Percentiles rank a stretch among this genome's conserved stretches.
Evolutionary conservation across 2,329 filamentous ascomycete species (phyloP).

Genomic region (Colletotrichum sp.): DNA sequence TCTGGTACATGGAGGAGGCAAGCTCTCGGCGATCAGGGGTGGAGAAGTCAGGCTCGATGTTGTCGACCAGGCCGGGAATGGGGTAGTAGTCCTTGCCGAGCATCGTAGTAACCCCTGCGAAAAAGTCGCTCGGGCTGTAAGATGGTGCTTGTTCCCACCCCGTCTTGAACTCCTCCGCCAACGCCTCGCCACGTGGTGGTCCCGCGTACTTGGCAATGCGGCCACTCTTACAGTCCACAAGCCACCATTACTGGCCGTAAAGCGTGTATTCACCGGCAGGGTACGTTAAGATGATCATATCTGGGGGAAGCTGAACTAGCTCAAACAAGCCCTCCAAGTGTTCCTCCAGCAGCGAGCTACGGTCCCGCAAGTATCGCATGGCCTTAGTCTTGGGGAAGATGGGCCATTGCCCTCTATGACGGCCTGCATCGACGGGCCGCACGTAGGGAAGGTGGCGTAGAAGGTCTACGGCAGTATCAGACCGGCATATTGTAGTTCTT

Average conservation of each 20-base stretch:
- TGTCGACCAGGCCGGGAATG: background rate
- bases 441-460: background rate
- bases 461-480: background rate
- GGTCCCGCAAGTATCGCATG: background rate
- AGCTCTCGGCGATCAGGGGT: background rate
- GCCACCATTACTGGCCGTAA: constrained; percentile 4
- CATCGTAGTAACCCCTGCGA: background rate
- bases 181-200: background rate
- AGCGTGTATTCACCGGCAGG: background rate
- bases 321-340: background rate
- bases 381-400: background rate
- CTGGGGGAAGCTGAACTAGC: background rate
- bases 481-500: background rate
- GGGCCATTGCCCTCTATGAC: background rate
- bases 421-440: background rate
- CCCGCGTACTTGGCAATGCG: background rate
- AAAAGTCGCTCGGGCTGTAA: background rate
- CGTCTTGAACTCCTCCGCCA: background rate
- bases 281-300: background rate
- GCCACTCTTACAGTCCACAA: background rate
- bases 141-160: background rate
- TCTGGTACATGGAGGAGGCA: background rate
- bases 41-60: background rate
- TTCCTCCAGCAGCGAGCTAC: background rate
- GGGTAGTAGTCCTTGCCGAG: background rate